Evolutionary conservation across 176 grass and related monocot species (phyloP).

Genomic region (Aegilops bicornis): DNA sequence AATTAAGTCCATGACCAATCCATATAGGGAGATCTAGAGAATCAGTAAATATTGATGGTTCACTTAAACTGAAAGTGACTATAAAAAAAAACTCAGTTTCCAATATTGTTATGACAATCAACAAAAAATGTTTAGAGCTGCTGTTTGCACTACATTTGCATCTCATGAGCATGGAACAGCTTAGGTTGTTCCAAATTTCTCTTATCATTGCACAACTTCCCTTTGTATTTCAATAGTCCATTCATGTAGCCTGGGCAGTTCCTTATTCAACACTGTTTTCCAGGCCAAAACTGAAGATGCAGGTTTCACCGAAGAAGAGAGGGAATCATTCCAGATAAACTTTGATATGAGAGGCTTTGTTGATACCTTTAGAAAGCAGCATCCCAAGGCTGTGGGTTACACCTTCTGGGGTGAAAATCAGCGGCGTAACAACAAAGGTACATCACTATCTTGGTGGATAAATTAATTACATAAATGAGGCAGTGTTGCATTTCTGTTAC

Average conservation of each 20-base stretch:
- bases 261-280: constrained; percentile 22
- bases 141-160: not conserved
- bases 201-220: not conserved
- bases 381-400: constrained; percentile 69
- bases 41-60: not conserved
- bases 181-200: not conserved
- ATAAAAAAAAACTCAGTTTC: not conserved
- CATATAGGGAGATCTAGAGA: not conserved
- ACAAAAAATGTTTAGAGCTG: not conserved
- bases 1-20: not conserved
- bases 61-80: not conserved
- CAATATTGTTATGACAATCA: not conserved
- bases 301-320: constrained; percentile 86
- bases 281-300: constrained; percentile 79
- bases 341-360: constrained; percentile 63
- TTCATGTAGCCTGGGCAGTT: not conserved
- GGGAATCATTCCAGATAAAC: constrained; percentile 70
- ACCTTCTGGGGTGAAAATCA: constrained; percentile 91
- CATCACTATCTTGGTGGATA: not conserved
- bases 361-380: constrained; percentile 86
- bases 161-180: not conserved
- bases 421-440: constrained; percentile 42
- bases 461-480: not conserved
- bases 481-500: not conserved
- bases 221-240: not conserved